These are phyloP conservation scores for Globisporangium orthogonon DNA, from an alignment of 352 stramenopile species.

Conservation along the genomic window DNA sequence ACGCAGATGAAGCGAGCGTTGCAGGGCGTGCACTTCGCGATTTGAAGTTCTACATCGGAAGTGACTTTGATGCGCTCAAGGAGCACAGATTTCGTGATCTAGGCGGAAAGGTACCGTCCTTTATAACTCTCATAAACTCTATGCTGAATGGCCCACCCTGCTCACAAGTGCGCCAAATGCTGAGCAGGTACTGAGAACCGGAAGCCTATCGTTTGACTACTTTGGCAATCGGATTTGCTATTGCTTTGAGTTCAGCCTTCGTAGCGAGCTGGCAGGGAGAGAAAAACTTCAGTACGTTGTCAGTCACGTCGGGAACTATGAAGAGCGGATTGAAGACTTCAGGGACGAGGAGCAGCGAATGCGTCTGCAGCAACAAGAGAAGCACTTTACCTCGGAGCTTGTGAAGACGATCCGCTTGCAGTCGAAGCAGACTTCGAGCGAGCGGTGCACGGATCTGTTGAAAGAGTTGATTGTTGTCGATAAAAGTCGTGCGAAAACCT, in stretches of 20 bases:
- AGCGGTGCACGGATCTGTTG: slow-evolving; percentile 45
- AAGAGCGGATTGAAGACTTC: slow-evolving; percentile 61
- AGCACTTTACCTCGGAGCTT: slow-evolving; percentile 63
- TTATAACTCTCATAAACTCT: background rate
- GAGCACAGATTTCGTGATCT: slow-evolving; percentile 33
- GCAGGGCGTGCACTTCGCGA: slow-evolving; percentile 6
- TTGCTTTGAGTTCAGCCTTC: slow-evolving; percentile 40
- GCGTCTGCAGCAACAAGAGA: slow-evolving; percentile 42
- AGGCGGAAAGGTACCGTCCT: slow-evolving; percentile 25
- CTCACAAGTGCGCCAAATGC: too few relatives aligned
- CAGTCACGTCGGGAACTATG: slow-evolving; percentile 14
- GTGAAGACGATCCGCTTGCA: slow-evolving; percentile 72
- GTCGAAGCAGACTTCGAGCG: slow-evolving; percentile 46
- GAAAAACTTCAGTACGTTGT: slow-evolving; percentile 14
- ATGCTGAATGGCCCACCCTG: background rate
- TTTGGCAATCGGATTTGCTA: slow-evolving; percentile 51
- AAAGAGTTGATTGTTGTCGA: slow-evolving; percentile 64
- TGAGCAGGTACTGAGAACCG: slow-evolving; percentile 20
- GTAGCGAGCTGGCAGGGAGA: slow-evolving; percentile 6
- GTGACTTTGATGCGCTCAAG: slow-evolving; percentile 55
- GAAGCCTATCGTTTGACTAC: slow-evolving; percentile 46
- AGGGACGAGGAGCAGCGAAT: slow-evolving; percentile 48
- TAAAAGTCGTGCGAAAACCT: slow-evolving; percentile 40
- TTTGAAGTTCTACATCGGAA: slow-evolving; percentile 38
- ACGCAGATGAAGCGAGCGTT: background rate